Base-by-base conservation (phyloP, 768 basidiomycete genomes). In the Sistotremastrum suecicum region DNA sequence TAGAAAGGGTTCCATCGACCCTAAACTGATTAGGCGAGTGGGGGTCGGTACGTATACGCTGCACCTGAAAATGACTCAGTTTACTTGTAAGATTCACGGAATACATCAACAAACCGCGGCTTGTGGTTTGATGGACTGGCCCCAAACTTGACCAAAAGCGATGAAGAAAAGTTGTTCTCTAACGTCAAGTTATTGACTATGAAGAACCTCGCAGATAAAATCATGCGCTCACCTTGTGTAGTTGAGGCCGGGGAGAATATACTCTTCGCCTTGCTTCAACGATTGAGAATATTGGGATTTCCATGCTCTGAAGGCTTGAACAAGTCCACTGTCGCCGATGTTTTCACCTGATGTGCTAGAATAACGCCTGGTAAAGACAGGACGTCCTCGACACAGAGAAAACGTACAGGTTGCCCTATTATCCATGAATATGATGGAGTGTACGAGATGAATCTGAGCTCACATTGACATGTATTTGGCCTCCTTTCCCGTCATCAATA, bases 111-210 rank as follows among this genome's bases (percentile, higher is more conserved):
- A n/a, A 28, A 34, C 41, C 29, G 83, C 83, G 30, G 83, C 75
- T 39, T 76, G 80, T 29, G 85, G 74, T 51, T 82, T 87, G 62
- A 81, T 83, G 54, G 77, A 78, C 56, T 76, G 72, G 0, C 81
- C 87, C 88, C 88, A 94, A n/a, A 83, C 77, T 30, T 83, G 75
- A 9, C 76, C 91, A 56, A 86, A 92, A 2, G 87, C 75, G 46
- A 97, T 76, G 69, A 95, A 97, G 67, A 97, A 97, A 31, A 97
- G 63, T 66, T 97, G 92, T 37, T 95, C 92, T 48, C 83, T 85
- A 55, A 33, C 29, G n/a, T 48, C n/a, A 36, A 49, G 39, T 37
- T 30, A 42, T 11, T 31, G 7, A 31, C n/a, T 37, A n/a, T 7
- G 43, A 11, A 37, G 43, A 9, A 10, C 20, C 34, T 41, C 12